A percentile compares a stretch with the other conserved stretches of the same genome.
phyloP scores from a whole-genome alignment of 1,284 basidiomycete genomes.

The Macrocystidia cucumis region DNA sequence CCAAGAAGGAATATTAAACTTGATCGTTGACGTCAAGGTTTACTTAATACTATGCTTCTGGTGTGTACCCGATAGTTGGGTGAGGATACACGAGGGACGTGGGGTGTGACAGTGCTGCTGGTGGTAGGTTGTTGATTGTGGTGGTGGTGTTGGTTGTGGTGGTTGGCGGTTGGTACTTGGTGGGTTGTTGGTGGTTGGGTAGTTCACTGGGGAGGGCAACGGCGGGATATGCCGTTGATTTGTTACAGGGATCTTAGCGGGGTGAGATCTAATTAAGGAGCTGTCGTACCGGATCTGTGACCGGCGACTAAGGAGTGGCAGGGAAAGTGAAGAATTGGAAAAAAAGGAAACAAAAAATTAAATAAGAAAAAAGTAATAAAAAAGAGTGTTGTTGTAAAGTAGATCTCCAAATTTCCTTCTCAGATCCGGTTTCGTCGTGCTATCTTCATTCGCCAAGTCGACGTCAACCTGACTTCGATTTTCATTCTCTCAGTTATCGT shows the following conservation, averaged over 20 bases:
- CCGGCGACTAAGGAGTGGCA: conserved; percentile 24
- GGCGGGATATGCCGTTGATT: background rate
- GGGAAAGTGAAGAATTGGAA: conserved; percentile 16
- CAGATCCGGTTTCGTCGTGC: conserved; percentile 32
- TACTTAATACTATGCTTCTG: too few species aligned
- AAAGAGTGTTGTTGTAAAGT: background rate
- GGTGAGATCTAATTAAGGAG: background rate
- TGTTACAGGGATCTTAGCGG: background rate
- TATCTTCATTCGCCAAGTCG: conserved; percentile 22
- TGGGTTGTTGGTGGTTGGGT: background rate
- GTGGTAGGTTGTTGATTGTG: background rate
- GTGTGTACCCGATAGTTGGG: too few species aligned
- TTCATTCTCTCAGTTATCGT: conserved; percentile 14
- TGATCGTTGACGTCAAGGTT: background rate
- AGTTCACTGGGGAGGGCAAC: conserved; percentile 2
- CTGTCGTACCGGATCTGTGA: conserved; percentile 18
- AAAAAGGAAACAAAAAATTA: conserved; percentile 3
- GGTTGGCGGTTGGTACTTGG: background rate
- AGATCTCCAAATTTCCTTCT: conserved; percentile 22
- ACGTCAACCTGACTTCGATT: conserved; percentile 19
- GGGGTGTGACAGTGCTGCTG: background rate
- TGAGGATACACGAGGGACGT: too few species aligned
- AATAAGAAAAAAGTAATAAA: background rate
- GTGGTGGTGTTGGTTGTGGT: background rate
- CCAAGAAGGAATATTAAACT: too few species aligned